These are phyloP conservation scores for Pythium biforme DNA, from an alignment of 352 stramenopile genomes.

Conservation along the genomic window DNA sequence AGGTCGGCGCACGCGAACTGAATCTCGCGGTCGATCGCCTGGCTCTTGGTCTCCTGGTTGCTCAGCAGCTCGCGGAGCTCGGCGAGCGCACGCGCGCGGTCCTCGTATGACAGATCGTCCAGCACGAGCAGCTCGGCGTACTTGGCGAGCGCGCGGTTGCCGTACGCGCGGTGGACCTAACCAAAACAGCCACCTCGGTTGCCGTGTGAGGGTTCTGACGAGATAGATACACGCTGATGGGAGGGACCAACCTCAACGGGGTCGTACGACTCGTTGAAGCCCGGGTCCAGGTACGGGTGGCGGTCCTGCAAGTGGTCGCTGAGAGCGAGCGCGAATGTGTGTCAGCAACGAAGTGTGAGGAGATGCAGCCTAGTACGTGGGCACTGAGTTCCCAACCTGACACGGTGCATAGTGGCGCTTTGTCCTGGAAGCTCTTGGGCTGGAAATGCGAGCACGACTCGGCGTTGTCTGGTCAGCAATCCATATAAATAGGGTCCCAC, in stretches of 20 bases:
- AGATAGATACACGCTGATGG: no score
- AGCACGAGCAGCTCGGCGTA: constrained; percentile 57
- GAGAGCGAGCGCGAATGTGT: background rate
- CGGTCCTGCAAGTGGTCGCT: constrained; percentile 64
- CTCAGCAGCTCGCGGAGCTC: constrained; percentile 56
- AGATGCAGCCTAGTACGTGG: background rate
- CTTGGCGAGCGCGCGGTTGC: constrained; percentile 46
- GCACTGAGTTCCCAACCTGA: constrained; percentile 36
- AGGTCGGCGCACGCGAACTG: constrained; percentile 56
- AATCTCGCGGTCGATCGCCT: constrained; percentile 45
- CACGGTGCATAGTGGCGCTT: constrained; percentile 76
- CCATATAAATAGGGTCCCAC: background rate
- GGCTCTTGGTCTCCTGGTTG: constrained; percentile 59
- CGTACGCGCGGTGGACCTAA: constrained; percentile 62
- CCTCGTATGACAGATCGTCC: constrained; percentile 55
- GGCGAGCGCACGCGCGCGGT: constrained; percentile 43
- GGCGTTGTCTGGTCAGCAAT: background rate
- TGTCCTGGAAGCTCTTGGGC: no score
- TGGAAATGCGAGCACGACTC: no score
- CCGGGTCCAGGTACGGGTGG: constrained; percentile 53
- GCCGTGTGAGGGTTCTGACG: no score
- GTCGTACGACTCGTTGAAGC: constrained; percentile 60
- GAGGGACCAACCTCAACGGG: constrained; percentile 38
- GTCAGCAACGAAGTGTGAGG: background rate
- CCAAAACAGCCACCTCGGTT: no score